These are phyloP conservation scores for Rhynchosporium graminicola DNA, from an alignment of 2,329 filamentous ascomycete species.

Conservation along the genomic window DNA sequence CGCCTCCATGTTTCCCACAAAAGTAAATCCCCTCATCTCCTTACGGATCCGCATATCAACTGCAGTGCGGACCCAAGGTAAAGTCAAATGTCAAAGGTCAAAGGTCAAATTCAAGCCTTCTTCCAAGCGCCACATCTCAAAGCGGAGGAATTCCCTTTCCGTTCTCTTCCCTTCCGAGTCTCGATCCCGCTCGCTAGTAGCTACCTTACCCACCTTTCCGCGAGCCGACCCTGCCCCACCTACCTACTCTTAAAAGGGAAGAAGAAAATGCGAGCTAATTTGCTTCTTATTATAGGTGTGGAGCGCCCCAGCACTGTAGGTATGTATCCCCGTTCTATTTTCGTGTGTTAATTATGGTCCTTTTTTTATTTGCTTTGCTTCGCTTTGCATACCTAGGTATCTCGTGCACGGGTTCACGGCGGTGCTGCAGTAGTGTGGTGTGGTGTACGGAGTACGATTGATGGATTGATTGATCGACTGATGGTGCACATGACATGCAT, in stretches of 20 bases:
- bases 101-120: neutral
- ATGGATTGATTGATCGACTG: neutral
- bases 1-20: no score
- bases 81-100: neutral
- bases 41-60: no score
- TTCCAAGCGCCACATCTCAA: neutral
- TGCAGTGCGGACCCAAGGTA: no score
- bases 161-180: neutral
- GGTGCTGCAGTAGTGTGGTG: neutral
- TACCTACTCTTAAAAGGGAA: neutral
- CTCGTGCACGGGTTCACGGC: no score
- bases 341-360: conserved; percentile 9
- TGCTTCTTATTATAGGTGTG: conserved; percentile 8
- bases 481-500: neutral
- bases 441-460: neutral
- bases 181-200: neutral
- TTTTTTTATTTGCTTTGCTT: neutral
- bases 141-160: no score
- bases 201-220: neutral
- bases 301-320: neutral
- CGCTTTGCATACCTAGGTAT: neutral
- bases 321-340: conserved; percentile 7
- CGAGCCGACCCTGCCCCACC: no score
- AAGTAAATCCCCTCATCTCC: no score
- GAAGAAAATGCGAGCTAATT: conserved; percentile 10